phyloP scores from a whole-genome alignment of 2,329 filamentous ascomycete species.

The Aspergillus novoparasiticus region DNA sequence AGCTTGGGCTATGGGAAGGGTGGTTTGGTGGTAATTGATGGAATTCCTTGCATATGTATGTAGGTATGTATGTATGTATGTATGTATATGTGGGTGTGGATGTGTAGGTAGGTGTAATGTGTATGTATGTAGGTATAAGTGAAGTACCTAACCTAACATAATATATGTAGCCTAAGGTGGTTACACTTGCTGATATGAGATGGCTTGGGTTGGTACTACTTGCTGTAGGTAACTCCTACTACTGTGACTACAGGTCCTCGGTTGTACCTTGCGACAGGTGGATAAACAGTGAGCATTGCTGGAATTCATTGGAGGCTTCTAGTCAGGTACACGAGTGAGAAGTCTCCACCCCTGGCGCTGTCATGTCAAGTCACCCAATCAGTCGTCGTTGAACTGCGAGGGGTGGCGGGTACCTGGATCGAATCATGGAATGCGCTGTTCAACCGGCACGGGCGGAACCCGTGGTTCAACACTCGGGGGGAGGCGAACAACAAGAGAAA shows the following conservation, averaged over 20 bases:
- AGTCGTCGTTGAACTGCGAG: background rate
- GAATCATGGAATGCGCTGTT: slow-evolving; percentile 11
- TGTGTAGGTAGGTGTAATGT: background rate
- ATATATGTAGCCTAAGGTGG: background rate
- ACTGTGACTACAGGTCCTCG: background rate
- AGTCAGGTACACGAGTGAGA: slow-evolving; percentile 14
- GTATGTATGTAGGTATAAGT: background rate
- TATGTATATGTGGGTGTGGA: background rate
- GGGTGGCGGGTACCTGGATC: slow-evolving; percentile 24
- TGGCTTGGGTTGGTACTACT: background rate
- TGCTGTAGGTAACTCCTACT: background rate
- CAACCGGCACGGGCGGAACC: slow-evolving; percentile 16
- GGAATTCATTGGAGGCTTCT: slow-evolving; percentile 3
- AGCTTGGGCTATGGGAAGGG: no score
- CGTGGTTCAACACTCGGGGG: background rate
- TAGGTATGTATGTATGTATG: background rate
- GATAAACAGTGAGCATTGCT: background rate
- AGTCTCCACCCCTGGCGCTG: slow-evolving; percentile 20
- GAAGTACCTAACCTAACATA: background rate
- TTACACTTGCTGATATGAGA: background rate
- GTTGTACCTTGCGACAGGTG: background rate
- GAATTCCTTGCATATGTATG: background rate
- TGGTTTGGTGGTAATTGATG: background rate
- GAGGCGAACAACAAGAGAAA: slow-evolving; percentile 7
- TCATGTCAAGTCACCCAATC: slow-evolving; percentile 16